phyloP scores from a whole-genome alignment of 768 basidiomycete species.

The Kwoniella sp. region DNA sequence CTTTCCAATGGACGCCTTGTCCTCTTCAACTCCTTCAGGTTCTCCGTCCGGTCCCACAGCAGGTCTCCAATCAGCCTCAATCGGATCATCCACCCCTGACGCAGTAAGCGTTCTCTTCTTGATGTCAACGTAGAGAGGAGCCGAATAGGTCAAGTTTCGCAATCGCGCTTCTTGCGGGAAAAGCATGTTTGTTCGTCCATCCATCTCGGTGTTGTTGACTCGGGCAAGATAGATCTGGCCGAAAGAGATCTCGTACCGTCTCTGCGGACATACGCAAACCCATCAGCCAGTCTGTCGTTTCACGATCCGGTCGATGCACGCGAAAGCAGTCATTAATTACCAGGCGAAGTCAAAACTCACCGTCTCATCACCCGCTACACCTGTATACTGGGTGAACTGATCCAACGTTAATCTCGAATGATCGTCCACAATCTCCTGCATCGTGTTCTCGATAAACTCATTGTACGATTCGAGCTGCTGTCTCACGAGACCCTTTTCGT shows the following conservation, averaged over 20 bases:
- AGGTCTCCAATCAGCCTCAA: constrained; percentile 69
- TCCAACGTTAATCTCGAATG: constrained; percentile 92
- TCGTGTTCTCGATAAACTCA: constrained; percentile 98
- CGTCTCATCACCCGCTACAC: constrained; percentile 65
- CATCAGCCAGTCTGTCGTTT: background rate
- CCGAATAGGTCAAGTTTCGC: constrained; percentile 92
- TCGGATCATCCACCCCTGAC: constrained; percentile 68
- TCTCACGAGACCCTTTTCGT: constrained; percentile 93
- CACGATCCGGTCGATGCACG: too few species aligned
- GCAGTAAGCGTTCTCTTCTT: constrained; percentile 79
- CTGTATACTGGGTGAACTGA: constrained; percentile 94
- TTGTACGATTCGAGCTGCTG: constrained; percentile 98
- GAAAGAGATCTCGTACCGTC: constrained; percentile 95
- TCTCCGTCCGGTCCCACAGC: constrained; percentile 44
- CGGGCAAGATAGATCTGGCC: constrained; percentile 96
- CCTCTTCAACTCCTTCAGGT: constrained; percentile 47
- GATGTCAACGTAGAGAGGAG: constrained; percentile 94
- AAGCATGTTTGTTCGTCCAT: constrained; percentile 88
- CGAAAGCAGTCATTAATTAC: too few species aligned
- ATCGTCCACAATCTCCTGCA: constrained; percentile 99
- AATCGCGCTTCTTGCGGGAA: constrained; percentile 96
- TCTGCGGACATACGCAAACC: constrained; percentile 55
- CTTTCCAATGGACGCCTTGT: constrained; percentile 78
- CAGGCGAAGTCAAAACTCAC: constrained; percentile 34
- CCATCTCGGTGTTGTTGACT: constrained; percentile 91